Conservation (phyloP, 768 basidiomycete species). For the Leucosporidium scottii region DNA sequence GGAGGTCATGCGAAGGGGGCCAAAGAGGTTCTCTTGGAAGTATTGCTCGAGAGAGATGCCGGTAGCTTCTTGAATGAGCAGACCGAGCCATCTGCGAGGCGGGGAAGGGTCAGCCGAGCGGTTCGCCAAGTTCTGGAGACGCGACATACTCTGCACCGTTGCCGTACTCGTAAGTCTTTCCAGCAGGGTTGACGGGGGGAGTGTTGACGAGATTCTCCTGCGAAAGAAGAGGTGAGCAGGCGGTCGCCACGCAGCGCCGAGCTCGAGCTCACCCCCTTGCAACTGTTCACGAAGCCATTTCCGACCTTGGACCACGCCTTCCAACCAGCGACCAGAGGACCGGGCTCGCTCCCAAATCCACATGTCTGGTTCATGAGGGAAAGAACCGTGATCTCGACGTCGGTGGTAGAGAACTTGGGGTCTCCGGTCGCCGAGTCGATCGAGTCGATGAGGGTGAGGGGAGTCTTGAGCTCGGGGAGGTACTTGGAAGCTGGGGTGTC, state of each 20-base stretch:
- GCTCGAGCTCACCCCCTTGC: neutral
- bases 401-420: neutral
- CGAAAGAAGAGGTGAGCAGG: neutral
- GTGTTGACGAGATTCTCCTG: constrained; percentile 8
- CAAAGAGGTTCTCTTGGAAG: constrained; percentile 1
- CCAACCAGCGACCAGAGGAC: neutral
- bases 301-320: constrained; percentile 1
- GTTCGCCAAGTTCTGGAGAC: neutral
- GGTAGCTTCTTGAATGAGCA: constrained; percentile 4
- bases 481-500: neutral
- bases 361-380: neutral
- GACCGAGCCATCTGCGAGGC: constrained; percentile 1
- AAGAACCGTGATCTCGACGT: constrained; percentile 2
- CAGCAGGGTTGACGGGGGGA: neutral
- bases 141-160: neutral
- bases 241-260: too few relatives aligned
- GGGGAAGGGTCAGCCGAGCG: neutral
- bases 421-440: neutral
- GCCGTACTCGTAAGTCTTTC: neutral
- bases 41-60: neutral
- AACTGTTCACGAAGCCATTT: neutral
- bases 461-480: constrained; percentile 1
- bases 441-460: neutral
- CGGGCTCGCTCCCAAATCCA: constrained; percentile 1
- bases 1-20: constrained; percentile 2